Evolutionary conservation across 2,329 filamentous ascomycete species (phyloP).

Genomic region (Pseudocercospora macadamiae): DNA sequence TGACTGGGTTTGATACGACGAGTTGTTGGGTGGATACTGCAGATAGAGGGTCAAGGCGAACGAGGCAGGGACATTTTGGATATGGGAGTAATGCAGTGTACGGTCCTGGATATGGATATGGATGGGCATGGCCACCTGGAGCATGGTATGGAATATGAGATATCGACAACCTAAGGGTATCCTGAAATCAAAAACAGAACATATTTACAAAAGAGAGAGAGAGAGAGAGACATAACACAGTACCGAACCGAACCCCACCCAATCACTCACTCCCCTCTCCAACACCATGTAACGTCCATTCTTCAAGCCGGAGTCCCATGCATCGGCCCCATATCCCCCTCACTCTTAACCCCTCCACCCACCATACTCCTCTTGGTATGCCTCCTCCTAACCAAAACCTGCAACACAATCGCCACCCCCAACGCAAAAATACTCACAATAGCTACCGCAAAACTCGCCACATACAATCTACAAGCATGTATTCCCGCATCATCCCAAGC

Average conservation of each 20-base stretch:
- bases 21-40: background rate
- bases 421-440: background rate
- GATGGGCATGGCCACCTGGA: background rate
- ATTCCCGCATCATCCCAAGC: background rate
- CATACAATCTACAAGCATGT: slow-evolving; percentile 2
- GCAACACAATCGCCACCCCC: background rate
- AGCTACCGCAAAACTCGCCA: slow-evolving; percentile 6
- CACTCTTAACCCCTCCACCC: background rate
- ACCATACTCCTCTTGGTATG: background rate
- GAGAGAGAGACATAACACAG: too few species aligned
- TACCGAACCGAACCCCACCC: too few species aligned
- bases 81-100: background rate
- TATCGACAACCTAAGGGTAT: background rate
- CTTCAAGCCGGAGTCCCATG: background rate
- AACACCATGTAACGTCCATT: too few species aligned
- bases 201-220: background rate
- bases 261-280: too few species aligned
- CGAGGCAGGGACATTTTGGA: too few species aligned
- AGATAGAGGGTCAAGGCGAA: background rate
- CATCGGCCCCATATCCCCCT: background rate
- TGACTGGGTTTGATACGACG: background rate
- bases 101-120: background rate
- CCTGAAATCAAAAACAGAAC: background rate
- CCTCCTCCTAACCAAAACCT: background rate
- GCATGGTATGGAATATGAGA: background rate